phyloP scores from a whole-genome alignment of 2,329 filamentous ascomycete genomes.

The Ophiocordyceps camponoti-floridani region DNA sequence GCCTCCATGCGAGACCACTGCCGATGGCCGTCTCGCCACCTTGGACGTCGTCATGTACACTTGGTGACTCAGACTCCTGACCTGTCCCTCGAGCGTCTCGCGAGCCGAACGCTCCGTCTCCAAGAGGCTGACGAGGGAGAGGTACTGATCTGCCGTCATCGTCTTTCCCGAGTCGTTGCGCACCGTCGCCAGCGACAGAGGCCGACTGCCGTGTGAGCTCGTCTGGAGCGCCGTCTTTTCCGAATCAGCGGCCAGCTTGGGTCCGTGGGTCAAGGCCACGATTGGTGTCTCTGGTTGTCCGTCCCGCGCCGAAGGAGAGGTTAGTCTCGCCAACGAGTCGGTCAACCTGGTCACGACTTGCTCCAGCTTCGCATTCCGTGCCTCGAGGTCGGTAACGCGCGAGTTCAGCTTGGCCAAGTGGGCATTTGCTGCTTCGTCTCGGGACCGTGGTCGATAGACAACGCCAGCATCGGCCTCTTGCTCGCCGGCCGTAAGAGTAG shows the following conservation, averaged over 20 bases:
- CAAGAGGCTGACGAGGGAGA: slow-evolving; percentile 31
- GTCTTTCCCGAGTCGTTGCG: slow-evolving; percentile 18
- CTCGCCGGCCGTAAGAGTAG: slow-evolving; percentile 11
- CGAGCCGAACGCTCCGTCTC: slow-evolving; percentile 38
- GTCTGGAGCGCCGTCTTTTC: too few species aligned
- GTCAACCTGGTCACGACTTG: slow-evolving; percentile 31
- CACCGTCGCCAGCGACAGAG: slow-evolving; percentile 27
- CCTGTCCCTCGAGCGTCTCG: slow-evolving; percentile 35
- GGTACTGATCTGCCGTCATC: slow-evolving; percentile 27
- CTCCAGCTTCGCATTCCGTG: slow-evolving; percentile 33
- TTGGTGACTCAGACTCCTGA: slow-evolving; percentile 32
- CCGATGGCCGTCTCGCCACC: slow-evolving; percentile 16
- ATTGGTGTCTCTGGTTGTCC: too few species aligned
- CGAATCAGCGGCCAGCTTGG: too few species aligned
- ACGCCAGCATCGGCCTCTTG: slow-evolving; percentile 11
- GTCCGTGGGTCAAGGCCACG: too few species aligned
- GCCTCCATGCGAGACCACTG: slow-evolving; percentile 5
- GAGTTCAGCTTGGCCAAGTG: slow-evolving; percentile 40
- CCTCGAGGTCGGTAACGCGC: slow-evolving; percentile 32
- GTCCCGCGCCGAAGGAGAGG: neutral
- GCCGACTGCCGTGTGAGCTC: slow-evolving; percentile 13
- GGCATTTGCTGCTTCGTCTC: slow-evolving; percentile 32
- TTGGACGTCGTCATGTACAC: slow-evolving; percentile 26
- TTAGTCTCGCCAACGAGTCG: slow-evolving; percentile 23
- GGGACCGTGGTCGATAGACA: slow-evolving; percentile 15